Percentiles rank a stretch among this genome's conserved stretches.
Evolutionary conservation across 75 land plant species (phyloP).

Genomic region (Selaginella tamariscina): DNA sequence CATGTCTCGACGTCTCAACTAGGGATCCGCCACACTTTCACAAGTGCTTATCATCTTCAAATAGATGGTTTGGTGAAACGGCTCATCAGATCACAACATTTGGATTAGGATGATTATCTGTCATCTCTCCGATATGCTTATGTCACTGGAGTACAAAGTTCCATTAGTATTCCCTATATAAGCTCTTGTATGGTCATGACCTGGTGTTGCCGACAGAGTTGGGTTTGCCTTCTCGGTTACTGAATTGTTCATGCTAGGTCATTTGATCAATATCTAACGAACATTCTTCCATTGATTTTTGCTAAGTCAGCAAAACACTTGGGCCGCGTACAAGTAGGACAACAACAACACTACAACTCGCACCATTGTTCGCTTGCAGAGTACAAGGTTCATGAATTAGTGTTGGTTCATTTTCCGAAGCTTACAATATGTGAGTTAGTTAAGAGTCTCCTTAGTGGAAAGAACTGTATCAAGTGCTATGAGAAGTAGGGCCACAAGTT

Average conservation of each 20-base stretch:
- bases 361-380: neutral
- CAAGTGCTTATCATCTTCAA: neutral
- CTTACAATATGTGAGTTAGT: neutral
- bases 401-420: too few relatives aligned
- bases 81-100: neutral
- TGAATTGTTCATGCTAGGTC: neutral
- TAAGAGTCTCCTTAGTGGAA: neutral
- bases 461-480: neutral
- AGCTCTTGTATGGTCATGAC: neutral
- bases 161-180: neutral
- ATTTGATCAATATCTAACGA: neutral
- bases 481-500: neutral
- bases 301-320: neutral
- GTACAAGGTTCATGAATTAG: neutral
- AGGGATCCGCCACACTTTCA: neutral
- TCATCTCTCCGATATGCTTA: neutral
- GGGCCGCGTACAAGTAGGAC: neutral
- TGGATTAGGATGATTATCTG: neutral
- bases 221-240: neutral
- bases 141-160: neutral
- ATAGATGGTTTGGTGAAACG: neutral
- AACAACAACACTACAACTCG: neutral
- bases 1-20: neutral
- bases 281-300: neutral
- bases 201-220: neutral